Evolutionary conservation across 2,329 filamentous ascomycete genomes (phyloP).

Genomic region (Penicillium sp.): DNA sequence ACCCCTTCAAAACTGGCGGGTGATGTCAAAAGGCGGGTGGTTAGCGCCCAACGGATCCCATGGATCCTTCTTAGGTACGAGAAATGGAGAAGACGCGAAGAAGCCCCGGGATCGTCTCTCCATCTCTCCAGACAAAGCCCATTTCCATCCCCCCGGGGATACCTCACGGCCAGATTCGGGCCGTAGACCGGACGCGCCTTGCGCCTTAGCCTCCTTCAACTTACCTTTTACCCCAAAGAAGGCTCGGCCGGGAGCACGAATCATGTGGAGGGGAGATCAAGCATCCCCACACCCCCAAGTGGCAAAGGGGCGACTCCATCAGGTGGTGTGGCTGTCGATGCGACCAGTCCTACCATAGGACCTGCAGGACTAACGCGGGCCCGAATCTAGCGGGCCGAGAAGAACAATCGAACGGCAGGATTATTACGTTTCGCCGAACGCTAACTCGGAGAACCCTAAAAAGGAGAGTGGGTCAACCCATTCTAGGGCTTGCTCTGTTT

Average conservation of each 20-base stretch:
- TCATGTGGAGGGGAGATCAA: not conserved
- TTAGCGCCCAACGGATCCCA: slow-evolving; percentile 3
- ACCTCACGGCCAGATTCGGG: not conserved
- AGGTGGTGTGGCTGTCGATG: not conserved
- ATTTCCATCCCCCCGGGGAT: not conserved
- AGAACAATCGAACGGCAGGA: not conserved
- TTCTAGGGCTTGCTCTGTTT: slow-evolving; percentile 1
- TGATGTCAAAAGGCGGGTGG: not conserved
- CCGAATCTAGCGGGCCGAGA: slow-evolving; percentile 5
- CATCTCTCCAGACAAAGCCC: not conserved
- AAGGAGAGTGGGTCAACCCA: not conserved
- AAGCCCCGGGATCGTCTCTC: not conserved
- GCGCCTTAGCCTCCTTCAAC: not conserved
- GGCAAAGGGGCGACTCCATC: not conserved
- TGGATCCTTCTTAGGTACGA: slow-evolving; percentile 5
- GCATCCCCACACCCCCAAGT: not conserved
- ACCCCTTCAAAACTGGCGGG: slow-evolving; percentile 4
- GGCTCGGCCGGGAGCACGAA: not conserved
- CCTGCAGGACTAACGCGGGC: too few relatives aligned
- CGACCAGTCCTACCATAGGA: too few relatives aligned
- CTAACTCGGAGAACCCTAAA: slow-evolving; percentile 1
- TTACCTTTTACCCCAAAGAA: not conserved
- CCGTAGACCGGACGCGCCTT: not conserved
- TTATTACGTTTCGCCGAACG: slow-evolving; percentile 5
- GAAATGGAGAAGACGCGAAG: slow-evolving; percentile 16